Evolutionary conservation across 2,329 filamentous ascomycete species (phyloP).

Genomic region (Elsinoe arachidis): DNA sequence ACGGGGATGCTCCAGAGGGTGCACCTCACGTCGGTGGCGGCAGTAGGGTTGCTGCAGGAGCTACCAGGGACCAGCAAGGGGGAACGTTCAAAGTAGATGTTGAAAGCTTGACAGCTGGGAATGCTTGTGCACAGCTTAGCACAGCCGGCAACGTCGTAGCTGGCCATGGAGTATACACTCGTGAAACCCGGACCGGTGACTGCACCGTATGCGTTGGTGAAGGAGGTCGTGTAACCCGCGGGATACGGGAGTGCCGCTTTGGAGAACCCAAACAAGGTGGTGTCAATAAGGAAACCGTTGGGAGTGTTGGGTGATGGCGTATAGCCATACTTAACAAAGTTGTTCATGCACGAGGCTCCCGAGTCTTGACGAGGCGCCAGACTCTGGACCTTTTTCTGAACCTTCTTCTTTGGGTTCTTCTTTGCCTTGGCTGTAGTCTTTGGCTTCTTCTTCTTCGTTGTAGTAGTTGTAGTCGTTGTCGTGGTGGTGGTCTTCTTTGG

Average conservation of each 20-base stretch:
- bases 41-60: constrained; percentile 13
- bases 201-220: constrained; percentile 9
- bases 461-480: background rate
- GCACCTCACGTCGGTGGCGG: constrained; percentile 9
- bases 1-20: constrained; percentile 10
- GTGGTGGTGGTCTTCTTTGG: background rate
- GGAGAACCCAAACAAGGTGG: constrained; percentile 8
- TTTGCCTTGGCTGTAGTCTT: background rate
- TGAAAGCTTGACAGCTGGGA: constrained; percentile 16
- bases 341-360: background rate
- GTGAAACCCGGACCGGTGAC: constrained; percentile 16
- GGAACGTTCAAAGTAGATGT: constrained; percentile 18
- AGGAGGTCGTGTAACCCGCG: constrained; percentile 15
- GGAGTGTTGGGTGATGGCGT: constrained; percentile 10
- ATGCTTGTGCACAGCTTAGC: constrained; percentile 16
- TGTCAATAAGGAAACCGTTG: constrained; percentile 15
- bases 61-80: constrained; percentile 17
- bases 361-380: background rate
- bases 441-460: background rate
- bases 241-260: constrained; percentile 9
- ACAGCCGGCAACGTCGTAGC: constrained; percentile 15
- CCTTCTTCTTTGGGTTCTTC: background rate
- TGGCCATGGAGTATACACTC: constrained; percentile 13
- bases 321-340: constrained; percentile 11
- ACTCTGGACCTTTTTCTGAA: background rate